These are phyloP conservation scores for Lasiosphaeris hirsuta DNA, from an alignment of 495 filamentous ascomycete genomes.

Conservation along the genomic window DNA sequence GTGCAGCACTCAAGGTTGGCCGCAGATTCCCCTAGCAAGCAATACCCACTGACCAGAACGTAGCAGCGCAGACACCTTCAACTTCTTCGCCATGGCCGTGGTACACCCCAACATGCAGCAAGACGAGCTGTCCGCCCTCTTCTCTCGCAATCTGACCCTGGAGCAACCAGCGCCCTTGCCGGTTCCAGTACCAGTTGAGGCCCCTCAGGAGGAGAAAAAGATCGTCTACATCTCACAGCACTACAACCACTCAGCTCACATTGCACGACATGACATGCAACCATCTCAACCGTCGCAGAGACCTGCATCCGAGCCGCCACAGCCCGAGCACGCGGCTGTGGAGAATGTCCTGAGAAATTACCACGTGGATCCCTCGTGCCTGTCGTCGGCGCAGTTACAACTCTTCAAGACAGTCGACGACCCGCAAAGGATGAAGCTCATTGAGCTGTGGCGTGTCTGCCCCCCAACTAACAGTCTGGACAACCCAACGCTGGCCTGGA, in stretches of 20 bases:
- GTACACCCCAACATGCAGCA: slow-evolving; percentile 48
- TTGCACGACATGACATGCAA: slow-evolving; percentile 32
- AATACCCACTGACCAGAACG: slow-evolving; percentile 11
- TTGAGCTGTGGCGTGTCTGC: slow-evolving; percentile 65
- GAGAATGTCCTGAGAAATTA: slow-evolving; percentile 41
- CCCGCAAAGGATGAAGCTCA: slow-evolving; percentile 55
- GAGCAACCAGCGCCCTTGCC: slow-evolving; percentile 37
- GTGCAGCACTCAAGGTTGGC: background rate
- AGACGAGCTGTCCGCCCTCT: slow-evolving; percentile 66
- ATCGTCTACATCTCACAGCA: slow-evolving; percentile 69
- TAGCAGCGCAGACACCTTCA: slow-evolving; percentile 1
- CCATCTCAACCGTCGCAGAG: slow-evolving; percentile 29
- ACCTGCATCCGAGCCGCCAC: slow-evolving; percentile 47
- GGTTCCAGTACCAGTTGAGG: slow-evolving; percentile 27
- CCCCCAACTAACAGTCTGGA: slow-evolving; percentile 42
- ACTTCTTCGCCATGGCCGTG: slow-evolving; percentile 28
- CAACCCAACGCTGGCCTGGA: slow-evolving; percentile 44
- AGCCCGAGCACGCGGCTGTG: slow-evolving; percentile 40
- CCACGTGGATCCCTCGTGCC: slow-evolving; percentile 50
- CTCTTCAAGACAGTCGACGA: slow-evolving; percentile 59
- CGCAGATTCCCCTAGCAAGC: slow-evolving; percentile 9
- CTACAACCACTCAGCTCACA: slow-evolving; percentile 69
- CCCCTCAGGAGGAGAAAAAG: slow-evolving; percentile 29
- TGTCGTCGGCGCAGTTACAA: slow-evolving; percentile 56
- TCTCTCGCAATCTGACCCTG: slow-evolving; percentile 62